Conservation (phyloP, 2,329 filamentous ascomycete species). For the Colletotrichum musae region DNA sequence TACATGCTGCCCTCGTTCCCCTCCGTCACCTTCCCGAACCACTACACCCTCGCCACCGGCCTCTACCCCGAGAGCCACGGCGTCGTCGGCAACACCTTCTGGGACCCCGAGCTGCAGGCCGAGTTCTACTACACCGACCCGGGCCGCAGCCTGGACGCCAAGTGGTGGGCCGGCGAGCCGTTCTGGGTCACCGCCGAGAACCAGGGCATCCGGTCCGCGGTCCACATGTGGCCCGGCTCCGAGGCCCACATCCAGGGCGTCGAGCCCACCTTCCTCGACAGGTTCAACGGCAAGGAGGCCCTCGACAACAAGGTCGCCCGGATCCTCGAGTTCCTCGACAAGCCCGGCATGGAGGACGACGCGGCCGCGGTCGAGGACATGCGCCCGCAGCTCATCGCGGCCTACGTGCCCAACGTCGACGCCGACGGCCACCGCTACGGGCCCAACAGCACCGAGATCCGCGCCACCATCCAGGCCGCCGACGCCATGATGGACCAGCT, state of each 20-base stretch:
- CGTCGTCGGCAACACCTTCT: constrained; percentile 94
- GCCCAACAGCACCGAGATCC: constrained; percentile 94
- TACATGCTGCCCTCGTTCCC: constrained; percentile 97
- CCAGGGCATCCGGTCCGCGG: constrained; percentile 81
- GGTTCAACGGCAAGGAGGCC: constrained; percentile 83
- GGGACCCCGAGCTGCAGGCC: constrained; percentile 82
- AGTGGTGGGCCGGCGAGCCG: constrained; percentile 97
- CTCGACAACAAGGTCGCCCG: constrained; percentile 83
- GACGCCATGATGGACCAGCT: constrained; percentile 86
- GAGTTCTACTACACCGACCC: constrained; percentile 93
- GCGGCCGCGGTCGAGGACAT: constrained; percentile 64
- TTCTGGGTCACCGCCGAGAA: constrained; percentile 94
- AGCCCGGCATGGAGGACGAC: constrained; percentile 78
- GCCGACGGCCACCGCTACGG: constrained; percentile 88
- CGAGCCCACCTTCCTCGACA: constrained; percentile 86
- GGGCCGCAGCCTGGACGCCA: constrained; percentile 80
- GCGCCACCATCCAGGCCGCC: constrained; percentile 81
- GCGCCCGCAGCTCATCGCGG: constrained; percentile 91
- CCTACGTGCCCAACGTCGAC: constrained; percentile 96
- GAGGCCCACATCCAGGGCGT: constrained; percentile 86
- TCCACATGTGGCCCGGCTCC: constrained; percentile 99
- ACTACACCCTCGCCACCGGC: constrained; percentile 93
- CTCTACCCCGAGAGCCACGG: constrained; percentile 94
- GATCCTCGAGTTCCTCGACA: constrained; percentile 87
- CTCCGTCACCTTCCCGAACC: constrained; percentile 96